Evolutionary conservation across 768 basidiomycete genomes (phyloP), one percentile per base, ranked within the genome.

Genomic region (Asterophora lycoperdoides): DNA sequence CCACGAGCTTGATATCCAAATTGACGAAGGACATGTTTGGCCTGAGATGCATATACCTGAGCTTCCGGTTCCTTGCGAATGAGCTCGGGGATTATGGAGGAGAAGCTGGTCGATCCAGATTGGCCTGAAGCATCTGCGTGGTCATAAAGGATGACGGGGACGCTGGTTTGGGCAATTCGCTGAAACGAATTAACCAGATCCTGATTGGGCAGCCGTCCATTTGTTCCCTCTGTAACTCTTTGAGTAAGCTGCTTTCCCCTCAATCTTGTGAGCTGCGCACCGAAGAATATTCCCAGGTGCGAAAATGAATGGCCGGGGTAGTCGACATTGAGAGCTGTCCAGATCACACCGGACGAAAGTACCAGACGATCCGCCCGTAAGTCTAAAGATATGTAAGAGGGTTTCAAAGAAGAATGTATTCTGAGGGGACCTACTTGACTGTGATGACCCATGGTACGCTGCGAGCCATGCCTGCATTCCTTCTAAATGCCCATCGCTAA

Each of bases 241-340:
- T 44, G 18, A 26, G 20, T 43, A 18, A 14, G 3, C 30, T 26
- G 35, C 32, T 7, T 35, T 30, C 13, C 17, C 30, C 15, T 46
- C 10, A 20, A 17, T 30, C 38, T 40, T 23, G 35, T 29, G 34
- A 19, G 33, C 37, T 13, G 59, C 83, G 46, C 14, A 93, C 95
- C 95, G 65, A 86, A 89, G 69, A 92, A 97, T 8, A 98, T 69
- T n/a, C 96, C 95, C 2, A 98, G 74, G 61, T 97, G 91, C 8
- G 89, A 92, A 68, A 98, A 95, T 0, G 94, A 97, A 66, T 99
- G 95, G 0, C 93, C 89, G 1, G 93, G 91, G 64, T 97, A 98
- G 64, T 98, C 96, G 36, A 99, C 81, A 57, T 88, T 89, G 39
- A 99, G 68, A 9, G 93, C 93, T 1, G 89, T 92, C 96, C 96